These are phyloP conservation scores for Blastomyces silverae DNA, from an alignment of 2,329 filamentous ascomycete species.

Conservation along the genomic window DNA sequence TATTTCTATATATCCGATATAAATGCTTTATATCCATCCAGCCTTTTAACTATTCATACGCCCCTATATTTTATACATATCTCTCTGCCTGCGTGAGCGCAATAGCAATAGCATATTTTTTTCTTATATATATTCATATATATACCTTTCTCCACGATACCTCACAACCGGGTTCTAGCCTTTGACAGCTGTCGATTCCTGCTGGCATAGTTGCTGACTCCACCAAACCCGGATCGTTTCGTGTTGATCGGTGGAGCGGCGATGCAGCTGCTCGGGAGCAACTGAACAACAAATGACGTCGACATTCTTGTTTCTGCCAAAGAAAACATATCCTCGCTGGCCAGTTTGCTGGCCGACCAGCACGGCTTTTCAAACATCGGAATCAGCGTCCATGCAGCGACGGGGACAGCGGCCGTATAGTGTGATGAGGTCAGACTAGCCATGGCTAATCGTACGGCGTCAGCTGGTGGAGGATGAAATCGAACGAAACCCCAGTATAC, in stretches of 20 bases:
- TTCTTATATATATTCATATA: not conserved
- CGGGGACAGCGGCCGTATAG: too few species aligned
- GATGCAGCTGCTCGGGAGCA: not conserved
- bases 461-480: too few species aligned
- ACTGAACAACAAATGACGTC: not conserved
- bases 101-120: not conserved
- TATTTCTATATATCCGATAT: not conserved
- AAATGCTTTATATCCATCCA: not conserved
- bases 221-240: not conserved
- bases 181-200: not conserved
- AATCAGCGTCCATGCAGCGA: not conserved
- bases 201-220: not conserved
- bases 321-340: not conserved
- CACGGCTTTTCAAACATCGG: not conserved
- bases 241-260: not conserved
- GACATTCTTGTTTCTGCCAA: constrained; percentile 1
- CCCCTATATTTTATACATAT: not conserved
- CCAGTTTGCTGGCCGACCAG: not conserved
- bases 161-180: not conserved
- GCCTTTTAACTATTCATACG: not conserved
- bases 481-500: too few species aligned
- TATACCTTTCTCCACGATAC: not conserved
- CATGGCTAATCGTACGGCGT: not conserved
- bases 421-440: too few species aligned
- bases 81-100: not conserved